Conservation (phyloP, 2,329 filamentous ascomycete species). For the Epichloe baconii region DNA sequence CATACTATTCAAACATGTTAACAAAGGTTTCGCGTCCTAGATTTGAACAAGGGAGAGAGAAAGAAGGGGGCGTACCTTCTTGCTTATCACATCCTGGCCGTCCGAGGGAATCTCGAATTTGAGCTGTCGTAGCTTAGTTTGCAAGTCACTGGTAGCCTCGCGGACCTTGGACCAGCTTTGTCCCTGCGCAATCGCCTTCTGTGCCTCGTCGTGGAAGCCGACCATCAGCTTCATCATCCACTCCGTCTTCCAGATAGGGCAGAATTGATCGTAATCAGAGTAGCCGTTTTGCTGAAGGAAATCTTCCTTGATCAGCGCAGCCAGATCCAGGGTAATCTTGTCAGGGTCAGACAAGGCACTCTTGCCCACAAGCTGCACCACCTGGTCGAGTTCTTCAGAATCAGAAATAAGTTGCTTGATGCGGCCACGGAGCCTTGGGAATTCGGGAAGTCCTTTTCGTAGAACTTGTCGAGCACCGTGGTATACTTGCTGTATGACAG, state of each 20-base stretch:
- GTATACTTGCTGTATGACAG: slow-evolving; percentile 97
- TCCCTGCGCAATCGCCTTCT: slow-evolving; percentile 87
- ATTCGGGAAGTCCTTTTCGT: slow-evolving; percentile 87
- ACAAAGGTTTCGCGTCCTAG: background rate
- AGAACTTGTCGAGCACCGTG: slow-evolving; percentile 75
- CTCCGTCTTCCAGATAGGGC: slow-evolving; percentile 97
- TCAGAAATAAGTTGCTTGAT: slow-evolving; percentile 89
- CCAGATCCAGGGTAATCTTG: slow-evolving; percentile 95
- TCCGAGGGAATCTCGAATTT: slow-evolving; percentile 93
- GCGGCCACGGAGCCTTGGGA: slow-evolving; percentile 81
- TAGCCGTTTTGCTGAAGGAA: slow-evolving; percentile 99
- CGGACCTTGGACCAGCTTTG: slow-evolving; percentile 87
- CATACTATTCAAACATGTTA: slow-evolving; percentile 50
- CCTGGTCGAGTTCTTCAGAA: slow-evolving; percentile 95
- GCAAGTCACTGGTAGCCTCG: slow-evolving; percentile 78
- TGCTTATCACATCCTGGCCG: slow-evolving; percentile 63
- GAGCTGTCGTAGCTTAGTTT: slow-evolving; percentile 74
- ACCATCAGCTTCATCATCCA: slow-evolving; percentile 99
- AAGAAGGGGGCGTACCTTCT: slow-evolving; percentile 48
- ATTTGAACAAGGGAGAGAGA: background rate
- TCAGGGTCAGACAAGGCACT: slow-evolving; percentile 89
- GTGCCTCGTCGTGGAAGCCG: slow-evolving; percentile 92
- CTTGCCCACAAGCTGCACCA: slow-evolving; percentile 96
- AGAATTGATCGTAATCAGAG: slow-evolving; percentile 98
- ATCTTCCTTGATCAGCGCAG: slow-evolving; percentile 88